phyloP scores from a whole-genome alignment of 441 rosid species.

The Hypseocharis bilobata region DNA sequence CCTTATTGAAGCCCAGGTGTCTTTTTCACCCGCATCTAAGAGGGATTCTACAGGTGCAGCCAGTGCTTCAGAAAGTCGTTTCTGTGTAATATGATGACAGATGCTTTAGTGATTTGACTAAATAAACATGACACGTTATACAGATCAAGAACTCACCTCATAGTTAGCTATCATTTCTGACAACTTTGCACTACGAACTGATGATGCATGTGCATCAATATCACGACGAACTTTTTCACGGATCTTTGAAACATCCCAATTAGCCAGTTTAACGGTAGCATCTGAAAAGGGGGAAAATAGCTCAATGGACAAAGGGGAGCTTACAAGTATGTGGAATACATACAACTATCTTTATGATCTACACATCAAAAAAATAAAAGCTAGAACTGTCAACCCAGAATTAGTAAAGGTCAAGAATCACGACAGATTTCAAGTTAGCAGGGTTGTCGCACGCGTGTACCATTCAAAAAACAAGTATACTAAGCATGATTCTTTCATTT shows the following conservation, averaged over 20 bases:
- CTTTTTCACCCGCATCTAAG: slow-evolving; percentile 51
- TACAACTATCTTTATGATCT: background rate
- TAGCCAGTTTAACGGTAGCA: slow-evolving; percentile 49
- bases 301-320: slow-evolving; percentile 5
- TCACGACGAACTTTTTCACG: slow-evolving; percentile 55
- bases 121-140: background rate
- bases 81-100: slow-evolving; percentile 35
- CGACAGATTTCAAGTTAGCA: background rate
- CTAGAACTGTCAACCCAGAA: background rate
- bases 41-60: slow-evolving; percentile 51
- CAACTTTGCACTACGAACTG: slow-evolving; percentile 38
- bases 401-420: background rate
- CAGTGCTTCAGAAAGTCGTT: slow-evolving; percentile 44
- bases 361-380: background rate
- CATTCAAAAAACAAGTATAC: background rate
- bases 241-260: slow-evolving; percentile 60
- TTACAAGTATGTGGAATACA: background rate
- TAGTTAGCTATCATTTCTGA: slow-evolving; percentile 42
- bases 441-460: background rate
- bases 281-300: slow-evolving; percentile 33
- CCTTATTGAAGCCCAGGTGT: slow-evolving; percentile 65
- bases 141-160: slow-evolving; percentile 38
- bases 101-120: slow-evolving; percentile 3
- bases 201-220: slow-evolving; percentile 46
- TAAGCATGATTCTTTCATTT: no score